Conservation (phyloP, 352 stramenopile species). For the Pythium aquatile region DNA sequence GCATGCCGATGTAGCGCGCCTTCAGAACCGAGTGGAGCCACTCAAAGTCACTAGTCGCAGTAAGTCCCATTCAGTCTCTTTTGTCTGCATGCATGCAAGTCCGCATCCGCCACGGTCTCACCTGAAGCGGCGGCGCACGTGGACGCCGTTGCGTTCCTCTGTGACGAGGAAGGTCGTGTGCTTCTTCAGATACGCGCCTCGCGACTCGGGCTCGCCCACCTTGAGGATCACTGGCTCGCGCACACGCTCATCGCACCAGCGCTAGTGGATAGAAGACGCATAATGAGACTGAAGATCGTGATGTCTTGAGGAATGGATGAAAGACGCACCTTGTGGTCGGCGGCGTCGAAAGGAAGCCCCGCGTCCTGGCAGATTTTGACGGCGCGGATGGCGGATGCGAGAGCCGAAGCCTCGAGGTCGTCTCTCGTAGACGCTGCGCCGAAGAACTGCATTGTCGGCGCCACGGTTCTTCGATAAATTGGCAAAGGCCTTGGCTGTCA, state of each 20-base stretch:
- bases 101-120: background rate
- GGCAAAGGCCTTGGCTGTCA: no score
- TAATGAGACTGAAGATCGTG: background rate
- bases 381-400: constrained; percentile 30
- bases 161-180: constrained; percentile 69
- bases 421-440: constrained; percentile 1
- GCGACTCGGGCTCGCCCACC: constrained; percentile 53
- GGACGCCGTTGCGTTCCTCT: constrained; percentile 27
- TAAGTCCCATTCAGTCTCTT: no score
- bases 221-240: constrained; percentile 12
- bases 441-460: constrained; percentile 12
- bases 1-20: constrained; percentile 59
- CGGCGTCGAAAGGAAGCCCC: constrained; percentile 24
- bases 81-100: constrained; percentile 3
- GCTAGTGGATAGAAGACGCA: constrained; percentile 4
- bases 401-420: constrained; percentile 13
- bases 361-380: constrained; percentile 32
- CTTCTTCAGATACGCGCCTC: constrained; percentile 66
- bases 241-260: constrained; percentile 23
- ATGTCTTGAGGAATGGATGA: no score
- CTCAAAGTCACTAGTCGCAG: constrained; percentile 49
- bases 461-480: background rate
- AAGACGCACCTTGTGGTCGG: constrained; percentile 22
- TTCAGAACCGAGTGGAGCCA: constrained; percentile 66
- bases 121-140: constrained; percentile 60